Evolutionary conservation across 164 flowering plant species (phyloP).

Genomic region (Magnolia changhungtana): DNA sequence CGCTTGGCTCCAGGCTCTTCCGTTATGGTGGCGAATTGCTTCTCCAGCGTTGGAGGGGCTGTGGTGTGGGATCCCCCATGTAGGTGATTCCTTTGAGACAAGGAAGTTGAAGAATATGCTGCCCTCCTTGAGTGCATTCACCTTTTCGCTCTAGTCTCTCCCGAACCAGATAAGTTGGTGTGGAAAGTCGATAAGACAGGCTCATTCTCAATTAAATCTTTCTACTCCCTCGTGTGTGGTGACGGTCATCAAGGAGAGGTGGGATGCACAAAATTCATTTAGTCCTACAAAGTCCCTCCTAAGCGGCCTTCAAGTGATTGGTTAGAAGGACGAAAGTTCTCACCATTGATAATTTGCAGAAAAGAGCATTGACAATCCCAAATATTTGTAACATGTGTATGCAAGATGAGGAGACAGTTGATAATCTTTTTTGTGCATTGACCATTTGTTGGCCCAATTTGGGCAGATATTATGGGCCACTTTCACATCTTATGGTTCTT

Average conservation of each 20-base stretch:
- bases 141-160: background rate
- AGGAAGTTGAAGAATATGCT: background rate
- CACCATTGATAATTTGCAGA: too few species aligned
- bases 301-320: too few species aligned
- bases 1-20: background rate
- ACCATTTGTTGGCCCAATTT: too few species aligned
- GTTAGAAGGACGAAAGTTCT: too few species aligned
- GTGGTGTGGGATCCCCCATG: background rate
- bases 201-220: background rate
- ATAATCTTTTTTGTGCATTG: background rate
- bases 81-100: background rate
- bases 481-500: too few species aligned
- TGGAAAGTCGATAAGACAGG: background rate
- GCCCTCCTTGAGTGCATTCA: too few species aligned
- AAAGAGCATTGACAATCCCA: too few species aligned
- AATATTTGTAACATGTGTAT: background rate
- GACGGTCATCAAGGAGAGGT: background rate
- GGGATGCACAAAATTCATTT: background rate
- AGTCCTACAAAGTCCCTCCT: too few species aligned
- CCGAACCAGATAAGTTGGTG: background rate
- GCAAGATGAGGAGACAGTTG: background rate
- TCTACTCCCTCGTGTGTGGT: background rate
- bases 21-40: background rate
- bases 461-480: too few species aligned
- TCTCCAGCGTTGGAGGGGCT: background rate